Evolutionary conservation across 345 rosid species (phyloP).

Genomic region (Firmiana major): DNA sequence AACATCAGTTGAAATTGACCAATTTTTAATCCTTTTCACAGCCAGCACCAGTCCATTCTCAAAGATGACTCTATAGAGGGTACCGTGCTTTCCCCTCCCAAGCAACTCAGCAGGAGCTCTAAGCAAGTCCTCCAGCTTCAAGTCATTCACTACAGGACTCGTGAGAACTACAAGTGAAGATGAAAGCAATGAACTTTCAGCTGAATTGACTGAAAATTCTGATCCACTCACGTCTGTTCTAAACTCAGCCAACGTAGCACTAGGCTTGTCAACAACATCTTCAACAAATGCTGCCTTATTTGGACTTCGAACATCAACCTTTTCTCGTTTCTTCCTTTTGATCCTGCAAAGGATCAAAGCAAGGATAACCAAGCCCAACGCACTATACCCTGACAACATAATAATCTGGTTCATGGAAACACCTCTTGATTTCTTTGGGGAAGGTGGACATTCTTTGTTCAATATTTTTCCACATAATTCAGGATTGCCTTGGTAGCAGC

Average conservation of each 20-base stretch:
- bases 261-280: constrained; percentile 23
- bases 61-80: constrained; percentile 46
- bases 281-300: constrained; percentile 28
- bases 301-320: constrained; percentile 12
- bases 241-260: constrained; percentile 18
- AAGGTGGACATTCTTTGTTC: constrained; percentile 24
- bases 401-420: constrained; percentile 26
- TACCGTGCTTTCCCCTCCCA: constrained; percentile 47
- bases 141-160: constrained; percentile 35
- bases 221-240: constrained; percentile 23
- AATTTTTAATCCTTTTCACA: constrained; percentile 60
- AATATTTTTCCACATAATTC: constrained; percentile 37
- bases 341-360: constrained; percentile 22
- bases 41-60: constrained; percentile 34
- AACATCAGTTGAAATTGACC: constrained; percentile 39
- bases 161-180: constrained; percentile 45
- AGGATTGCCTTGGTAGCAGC: constrained; percentile 42
- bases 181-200: constrained; percentile 28
- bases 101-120: constrained; percentile 66
- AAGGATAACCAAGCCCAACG: constrained; percentile 28
- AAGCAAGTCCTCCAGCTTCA: constrained; percentile 50
- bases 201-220: constrained; percentile 23
- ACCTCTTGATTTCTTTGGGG: constrained; percentile 9
- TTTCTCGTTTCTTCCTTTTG: constrained; percentile 19
- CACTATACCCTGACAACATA: constrained; percentile 43